Conservation (phyloP, 805 yeast species). For the Ogataea pilisensis region DNA sequence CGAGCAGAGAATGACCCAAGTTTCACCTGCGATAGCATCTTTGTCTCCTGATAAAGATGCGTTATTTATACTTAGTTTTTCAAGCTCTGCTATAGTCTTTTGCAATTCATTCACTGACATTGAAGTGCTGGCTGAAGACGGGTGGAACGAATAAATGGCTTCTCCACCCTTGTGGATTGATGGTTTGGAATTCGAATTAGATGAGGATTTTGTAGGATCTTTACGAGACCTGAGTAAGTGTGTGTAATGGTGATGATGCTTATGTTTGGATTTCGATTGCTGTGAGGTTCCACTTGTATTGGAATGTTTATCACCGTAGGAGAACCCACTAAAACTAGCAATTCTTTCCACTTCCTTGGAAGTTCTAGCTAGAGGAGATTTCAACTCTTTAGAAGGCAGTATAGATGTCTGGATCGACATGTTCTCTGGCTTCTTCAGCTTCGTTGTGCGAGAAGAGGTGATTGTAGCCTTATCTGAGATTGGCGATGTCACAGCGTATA, state of each 20-base stretch:
- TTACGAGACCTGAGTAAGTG: conserved; percentile 27
- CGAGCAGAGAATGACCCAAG: conserved; percentile 45
- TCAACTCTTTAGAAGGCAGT: conserved; percentile 24
- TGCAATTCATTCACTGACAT: conserved; percentile 28
- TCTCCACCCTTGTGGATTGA: conserved; percentile 29
- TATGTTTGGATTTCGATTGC: conserved; percentile 15
- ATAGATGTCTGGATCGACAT: conserved; percentile 26
- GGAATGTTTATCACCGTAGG: conserved; percentile 7
- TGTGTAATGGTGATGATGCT: conserved; percentile 29
- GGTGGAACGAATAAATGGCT: conserved; percentile 35
- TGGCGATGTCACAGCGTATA: conserved; percentile 5
- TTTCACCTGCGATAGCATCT: conserved; percentile 41
- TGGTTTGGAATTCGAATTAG: conserved; percentile 35
- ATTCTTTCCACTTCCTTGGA: conserved; percentile 31
- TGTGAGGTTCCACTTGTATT: conserved; percentile 4
- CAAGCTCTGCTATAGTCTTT: conserved; percentile 29
- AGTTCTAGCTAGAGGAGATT: conserved; percentile 28
- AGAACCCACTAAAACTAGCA: conserved; percentile 18
- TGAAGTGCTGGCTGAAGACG: conserved; percentile 22
- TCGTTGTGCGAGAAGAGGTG: conserved; percentile 13
- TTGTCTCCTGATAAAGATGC: conserved; percentile 31
- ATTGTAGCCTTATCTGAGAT: conserved; percentile 6
- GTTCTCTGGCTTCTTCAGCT: conserved; percentile 26
- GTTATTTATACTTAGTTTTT: conserved; percentile 24
- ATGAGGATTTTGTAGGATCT: conserved; percentile 33